Percentiles rank a stretch among this genome's conserved stretches.
Evolutionary conservation across 2,329 filamentous ascomycete species (phyloP).

Genomic region (Fusarium citri): DNA sequence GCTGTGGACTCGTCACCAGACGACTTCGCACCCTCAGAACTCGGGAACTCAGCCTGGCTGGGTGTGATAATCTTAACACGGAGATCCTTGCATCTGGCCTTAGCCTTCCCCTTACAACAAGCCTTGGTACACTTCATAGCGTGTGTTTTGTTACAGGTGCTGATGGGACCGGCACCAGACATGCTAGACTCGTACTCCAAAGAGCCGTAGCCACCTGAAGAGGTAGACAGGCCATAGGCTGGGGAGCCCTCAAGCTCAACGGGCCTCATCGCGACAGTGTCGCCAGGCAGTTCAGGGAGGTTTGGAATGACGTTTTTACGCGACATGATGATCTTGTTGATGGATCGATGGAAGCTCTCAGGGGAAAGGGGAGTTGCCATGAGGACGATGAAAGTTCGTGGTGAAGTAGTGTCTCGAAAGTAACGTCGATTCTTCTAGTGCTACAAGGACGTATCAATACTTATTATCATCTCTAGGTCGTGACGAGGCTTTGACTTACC

Average conservation of each 20-base stretch:
- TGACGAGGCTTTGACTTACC: not conserved
- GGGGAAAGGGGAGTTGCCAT: conserved; percentile 20
- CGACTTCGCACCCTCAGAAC: conserved; percentile 1
- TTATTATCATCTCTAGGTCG: not conserved
- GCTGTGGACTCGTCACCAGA: not conserved
- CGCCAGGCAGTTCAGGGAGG: not conserved
- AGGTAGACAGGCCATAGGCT: not conserved
- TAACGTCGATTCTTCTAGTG: not conserved
- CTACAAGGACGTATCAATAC: not conserved
- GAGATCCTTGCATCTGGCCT: not conserved
- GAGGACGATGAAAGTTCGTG: not conserved
- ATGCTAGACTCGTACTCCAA: not conserved
- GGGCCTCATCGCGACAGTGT: not conserved
- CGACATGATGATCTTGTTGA: conserved; percentile 8
- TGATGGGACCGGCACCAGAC: not conserved
- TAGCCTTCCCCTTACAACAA: conserved; percentile 1
- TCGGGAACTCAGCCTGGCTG: conserved; percentile 4
- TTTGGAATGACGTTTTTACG: not conserved
- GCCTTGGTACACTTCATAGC: conserved; percentile 1
- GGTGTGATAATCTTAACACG: conserved; percentile 7
- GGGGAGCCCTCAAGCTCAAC: conserved; percentile 1
- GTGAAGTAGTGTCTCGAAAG: not conserved
- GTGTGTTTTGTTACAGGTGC: conserved; percentile 2
- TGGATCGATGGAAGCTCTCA: conserved; percentile 16
- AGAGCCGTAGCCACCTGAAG: conserved; percentile 6